A percentile compares a stretch with the other conserved stretches of the same genome.
Evolutionary conservation across 768 basidiomycete species (phyloP).

Genomic region (Tulasnella sp.): DNA sequence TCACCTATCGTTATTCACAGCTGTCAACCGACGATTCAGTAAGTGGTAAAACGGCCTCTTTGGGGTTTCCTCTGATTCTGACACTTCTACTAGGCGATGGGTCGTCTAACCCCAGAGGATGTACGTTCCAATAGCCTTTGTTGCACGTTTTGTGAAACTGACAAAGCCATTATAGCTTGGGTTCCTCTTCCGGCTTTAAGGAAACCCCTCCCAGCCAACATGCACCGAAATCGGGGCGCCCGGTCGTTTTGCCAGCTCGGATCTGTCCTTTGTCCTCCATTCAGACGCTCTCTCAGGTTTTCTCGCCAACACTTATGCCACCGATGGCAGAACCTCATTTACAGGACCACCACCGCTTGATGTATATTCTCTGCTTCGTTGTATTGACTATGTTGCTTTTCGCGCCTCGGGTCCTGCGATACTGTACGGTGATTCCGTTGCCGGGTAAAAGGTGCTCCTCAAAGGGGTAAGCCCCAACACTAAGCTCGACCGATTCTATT

Average conservation of each 20-base stretch:
- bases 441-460: too few species aligned
- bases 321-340: neutral
- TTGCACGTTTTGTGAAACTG: constrained; percentile 17
- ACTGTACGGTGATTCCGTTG: too few species aligned
- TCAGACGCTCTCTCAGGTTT: neutral
- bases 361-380: neutral
- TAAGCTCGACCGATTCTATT: too few species aligned
- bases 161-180: constrained; percentile 10
- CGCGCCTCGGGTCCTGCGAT: too few species aligned
- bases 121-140: constrained; percentile 33
- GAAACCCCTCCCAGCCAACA: neutral
- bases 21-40: constrained; percentile 77
- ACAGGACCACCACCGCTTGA: neutral
- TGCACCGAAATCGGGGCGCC: neutral
- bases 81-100: constrained; percentile 62
- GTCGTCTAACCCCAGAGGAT: constrained; percentile 78
- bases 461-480: too few species aligned
- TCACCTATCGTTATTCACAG: constrained; percentile 34
- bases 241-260: neutral
- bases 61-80: constrained; percentile 9
- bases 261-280: neutral
- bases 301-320: neutral
- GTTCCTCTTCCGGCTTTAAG: constrained; percentile 22
- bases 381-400: too few species aligned
- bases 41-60: constrained; percentile 32